These are phyloP conservation scores for Leucoagaricus sp. DNA, from an alignment of 1,284 basidiomycete genomes.

Conservation along the genomic window DNA sequence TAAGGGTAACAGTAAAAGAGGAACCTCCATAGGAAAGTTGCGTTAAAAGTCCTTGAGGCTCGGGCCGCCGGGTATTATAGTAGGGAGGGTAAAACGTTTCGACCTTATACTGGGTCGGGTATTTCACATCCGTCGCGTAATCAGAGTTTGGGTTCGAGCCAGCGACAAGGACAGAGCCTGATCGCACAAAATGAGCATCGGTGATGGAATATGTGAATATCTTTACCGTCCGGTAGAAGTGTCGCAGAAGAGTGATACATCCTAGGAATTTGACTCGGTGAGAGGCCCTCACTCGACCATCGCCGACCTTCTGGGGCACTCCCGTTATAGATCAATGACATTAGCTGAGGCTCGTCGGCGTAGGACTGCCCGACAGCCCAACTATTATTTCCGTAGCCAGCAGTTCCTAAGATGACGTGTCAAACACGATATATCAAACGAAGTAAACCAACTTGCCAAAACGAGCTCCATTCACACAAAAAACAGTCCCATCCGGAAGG, in stretches of 20 bases:
- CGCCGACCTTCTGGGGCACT: constrained; percentile 51
- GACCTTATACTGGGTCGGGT: constrained; percentile 79
- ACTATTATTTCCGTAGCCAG: constrained; percentile 36
- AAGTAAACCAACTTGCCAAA: constrained; percentile 30
- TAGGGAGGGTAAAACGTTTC: constrained; percentile 79
- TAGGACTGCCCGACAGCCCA: constrained; percentile 40
- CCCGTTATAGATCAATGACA: constrained; percentile 62
- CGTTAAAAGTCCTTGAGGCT: constrained; percentile 63
- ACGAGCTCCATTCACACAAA: constrained; percentile 70
- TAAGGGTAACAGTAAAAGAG: constrained; percentile 70
- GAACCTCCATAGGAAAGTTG: constrained; percentile 76
- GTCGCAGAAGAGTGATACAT: constrained; percentile 82
- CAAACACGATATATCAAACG: not conserved
- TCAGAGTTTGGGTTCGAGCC: constrained; percentile 90
- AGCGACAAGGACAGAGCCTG: constrained; percentile 65
- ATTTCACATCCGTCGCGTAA: constrained; percentile 54
- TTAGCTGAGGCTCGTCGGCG: constrained; percentile 35
- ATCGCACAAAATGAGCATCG: constrained; percentile 19
- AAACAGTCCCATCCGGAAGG: constrained; percentile 71
- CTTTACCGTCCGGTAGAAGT: constrained; percentile 73
- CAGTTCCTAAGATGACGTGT: constrained; percentile 23
- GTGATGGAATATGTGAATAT: not conserved
- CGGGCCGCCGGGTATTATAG: constrained; percentile 72
- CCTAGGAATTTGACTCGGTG: constrained; percentile 58
- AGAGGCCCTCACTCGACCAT: constrained; percentile 66